Base-by-base conservation (phyloP, 163 green algal genomes). In the Coccomyxa subellipsoidea region DNA sequence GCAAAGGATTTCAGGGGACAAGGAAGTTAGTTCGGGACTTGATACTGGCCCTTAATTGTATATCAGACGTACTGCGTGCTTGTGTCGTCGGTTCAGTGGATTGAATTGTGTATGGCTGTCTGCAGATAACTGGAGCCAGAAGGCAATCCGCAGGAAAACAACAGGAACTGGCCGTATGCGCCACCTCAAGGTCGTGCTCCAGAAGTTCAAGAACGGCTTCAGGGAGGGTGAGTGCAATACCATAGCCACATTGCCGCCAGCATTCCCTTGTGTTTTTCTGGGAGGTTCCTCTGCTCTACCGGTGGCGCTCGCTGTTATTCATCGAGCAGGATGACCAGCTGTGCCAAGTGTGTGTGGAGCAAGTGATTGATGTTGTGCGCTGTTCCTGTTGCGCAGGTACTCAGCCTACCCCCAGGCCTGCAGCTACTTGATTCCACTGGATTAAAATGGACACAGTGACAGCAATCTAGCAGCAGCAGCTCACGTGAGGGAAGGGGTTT, bases 91-190 rank as follows among this genome's bases (percentile, higher is more conserved):
- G n/a, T n/a, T n/a, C n/a, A n/a, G n/a, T n/a, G n/a, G n/a, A n/a
- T n/a, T n/a, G n/a, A n/a, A n/a, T n/a, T n/a, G n/a, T n/a, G n/a
- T n/a, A n/a, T n/a, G n/a, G n/a, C n/a, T n/a, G n/a, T n/a, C 54
- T 77, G 78, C 93, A 97, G 94, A 97, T 92, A 96, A 99, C 90
- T 99, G 97, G 97, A 94, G 92, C 88, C 89, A 95, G 82, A 99
- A 99, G 95, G 96, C 96, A n/a, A 99, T 98, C 77, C 82, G 96
- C 76, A 90, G 97, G 38, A 98, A 97, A 91, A 99, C 97, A 79
- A 99, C 97, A 76, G 97, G 97, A 84, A 98, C 93, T 31, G 97
- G 97, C 66, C 92, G 97, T 82, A 99, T 99, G 95, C 86, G 90
- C 35, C 93, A 98, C 90, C 87, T 99, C 77, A 98, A 97, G 91